Conservation (phyloP, 805 yeast genomes). For the Isabelozyma rhagii region DNA sequence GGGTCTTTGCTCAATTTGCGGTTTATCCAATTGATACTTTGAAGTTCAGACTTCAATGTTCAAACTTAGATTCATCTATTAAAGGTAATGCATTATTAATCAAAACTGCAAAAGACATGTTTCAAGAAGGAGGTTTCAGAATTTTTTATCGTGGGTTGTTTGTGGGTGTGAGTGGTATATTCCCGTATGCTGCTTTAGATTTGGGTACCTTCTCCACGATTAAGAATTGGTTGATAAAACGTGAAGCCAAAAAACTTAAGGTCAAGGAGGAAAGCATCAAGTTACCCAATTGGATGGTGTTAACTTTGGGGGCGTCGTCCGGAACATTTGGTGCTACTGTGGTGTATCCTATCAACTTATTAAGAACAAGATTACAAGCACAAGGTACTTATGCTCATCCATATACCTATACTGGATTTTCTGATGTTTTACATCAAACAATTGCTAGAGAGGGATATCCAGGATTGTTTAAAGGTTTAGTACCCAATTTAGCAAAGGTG, state of each 20-base stretch:
- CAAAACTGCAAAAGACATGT: slow-evolving; percentile 75
- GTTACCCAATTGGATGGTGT: slow-evolving; percentile 74
- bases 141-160: slow-evolving; percentile 83
- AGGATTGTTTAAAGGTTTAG: slow-evolving; percentile 88
- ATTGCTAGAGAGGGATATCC: slow-evolving; percentile 80
- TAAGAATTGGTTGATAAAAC: slow-evolving; percentile 68
- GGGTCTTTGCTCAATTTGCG: slow-evolving; percentile 86
- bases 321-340: slow-evolving; percentile 95
- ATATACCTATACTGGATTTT: slow-evolving; percentile 71
- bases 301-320: slow-evolving; percentile 90
- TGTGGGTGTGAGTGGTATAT: slow-evolving; percentile 93
- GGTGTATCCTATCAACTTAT: slow-evolving; percentile 88
- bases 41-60: slow-evolving; percentile 92
- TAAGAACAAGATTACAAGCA: slow-evolving; percentile 93
- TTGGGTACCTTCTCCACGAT: slow-evolving; percentile 88
- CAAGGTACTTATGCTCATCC: slow-evolving; percentile 98
- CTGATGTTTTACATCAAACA: slow-evolving; percentile 75
- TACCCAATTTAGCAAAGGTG: slow-evolving; percentile 95
- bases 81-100: slow-evolving; percentile 61
- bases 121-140: slow-evolving; percentile 70
- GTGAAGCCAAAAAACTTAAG: slow-evolving; percentile 54
- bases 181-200: slow-evolving; percentile 96
- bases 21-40: slow-evolving; percentile 96
- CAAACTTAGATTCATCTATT: slow-evolving; percentile 61
- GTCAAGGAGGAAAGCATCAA: slow-evolving; percentile 63